Evolutionary conservation across 1,139 yeast genomes (phyloP).

Genomic region (Suhomyces wounanorum): DNA sequence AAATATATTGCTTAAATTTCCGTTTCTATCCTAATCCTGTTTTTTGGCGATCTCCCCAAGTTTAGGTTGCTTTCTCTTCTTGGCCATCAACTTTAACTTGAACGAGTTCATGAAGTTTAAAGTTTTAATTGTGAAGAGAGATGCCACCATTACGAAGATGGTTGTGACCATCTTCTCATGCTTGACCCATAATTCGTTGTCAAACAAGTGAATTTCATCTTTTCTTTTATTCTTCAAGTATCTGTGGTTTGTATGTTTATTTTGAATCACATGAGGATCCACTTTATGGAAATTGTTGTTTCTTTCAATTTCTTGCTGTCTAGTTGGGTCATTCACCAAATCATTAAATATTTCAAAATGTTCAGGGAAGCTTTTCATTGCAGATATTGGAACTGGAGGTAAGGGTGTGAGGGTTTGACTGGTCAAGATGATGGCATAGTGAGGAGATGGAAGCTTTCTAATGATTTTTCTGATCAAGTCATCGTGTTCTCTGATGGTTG

Average conservation of each 20-base stretch:
- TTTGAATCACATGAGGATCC: conserved; percentile 35
- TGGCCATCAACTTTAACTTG: conserved; percentile 5
- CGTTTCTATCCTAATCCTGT: conserved; percentile 6
- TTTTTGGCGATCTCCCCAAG: conserved; percentile 10
- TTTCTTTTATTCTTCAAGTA: conserved; percentile 34
- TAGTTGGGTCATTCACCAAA: conserved; percentile 46
- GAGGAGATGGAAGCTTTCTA: conserved; percentile 70
- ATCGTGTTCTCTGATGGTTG: conserved; percentile 46
- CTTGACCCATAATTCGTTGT: conserved; percentile 41
- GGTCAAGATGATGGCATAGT: conserved; percentile 55
- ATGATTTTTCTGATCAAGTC: conserved; percentile 51
- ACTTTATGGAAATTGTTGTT: conserved; percentile 45
- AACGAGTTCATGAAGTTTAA: conserved; percentile 13
- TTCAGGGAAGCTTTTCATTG: conserved; percentile 33
- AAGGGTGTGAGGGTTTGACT: conserved; percentile 26
- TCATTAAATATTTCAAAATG: conserved; percentile 47
- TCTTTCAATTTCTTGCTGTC: conserved; percentile 56
- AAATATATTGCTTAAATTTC: background rate
- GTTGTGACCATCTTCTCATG: conserved; percentile 44
- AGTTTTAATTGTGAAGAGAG: conserved; percentile 21
- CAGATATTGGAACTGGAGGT: conserved; percentile 36
- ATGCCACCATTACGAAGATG: conserved; percentile 31
- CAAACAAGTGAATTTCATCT: conserved; percentile 42
- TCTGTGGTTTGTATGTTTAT: conserved; percentile 35
- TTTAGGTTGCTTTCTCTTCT: background rate